phyloP scores from a whole-genome alignment of 2,329 filamentous ascomycete genomes.

The Immersiporthe knoxdaviesiana region DNA sequence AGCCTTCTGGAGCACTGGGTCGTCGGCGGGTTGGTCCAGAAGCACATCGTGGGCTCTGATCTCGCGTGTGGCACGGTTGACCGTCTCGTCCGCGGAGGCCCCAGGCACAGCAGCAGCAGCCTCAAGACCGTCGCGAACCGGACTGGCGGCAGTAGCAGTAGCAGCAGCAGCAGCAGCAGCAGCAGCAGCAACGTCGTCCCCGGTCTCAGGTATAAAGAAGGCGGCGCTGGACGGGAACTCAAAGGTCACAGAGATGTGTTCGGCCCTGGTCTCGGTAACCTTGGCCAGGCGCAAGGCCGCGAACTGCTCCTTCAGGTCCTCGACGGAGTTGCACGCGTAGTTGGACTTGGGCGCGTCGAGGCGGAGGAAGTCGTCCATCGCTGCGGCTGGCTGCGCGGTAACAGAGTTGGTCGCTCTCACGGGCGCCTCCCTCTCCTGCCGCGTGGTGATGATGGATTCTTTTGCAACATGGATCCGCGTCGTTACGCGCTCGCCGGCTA shows the following conservation, averaged over 20 bases:
- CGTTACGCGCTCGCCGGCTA: background rate
- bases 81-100: slow-evolving; percentile 6
- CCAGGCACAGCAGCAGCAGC: slow-evolving; percentile 41
- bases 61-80: slow-evolving; percentile 36
- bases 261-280: slow-evolving; percentile 51
- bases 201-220: slow-evolving; percentile 46
- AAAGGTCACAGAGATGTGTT: slow-evolving; percentile 52
- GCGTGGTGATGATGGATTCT: background rate
- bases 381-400: slow-evolving; percentile 11
- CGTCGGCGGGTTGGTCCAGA: slow-evolving; percentile 52
- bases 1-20: slow-evolving; percentile 52
- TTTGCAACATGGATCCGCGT: background rate
- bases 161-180: slow-evolving; percentile 42
- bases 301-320: slow-evolving; percentile 53
- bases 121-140: slow-evolving; percentile 39
- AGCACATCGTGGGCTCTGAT: slow-evolving; percentile 51
- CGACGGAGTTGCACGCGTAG: slow-evolving; percentile 42
- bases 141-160: slow-evolving; percentile 36
- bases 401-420: background rate
- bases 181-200: slow-evolving; percentile 40
- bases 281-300: slow-evolving; percentile 46
- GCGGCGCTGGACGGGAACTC: slow-evolving; percentile 50
- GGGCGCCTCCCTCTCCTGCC: background rate
- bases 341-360: slow-evolving; percentile 36
- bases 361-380: slow-evolving; percentile 41